Base-by-base conservation (phyloP, 2,329 filamentous ascomycete species). In the Pseudogymnoascus destructans region DNA sequence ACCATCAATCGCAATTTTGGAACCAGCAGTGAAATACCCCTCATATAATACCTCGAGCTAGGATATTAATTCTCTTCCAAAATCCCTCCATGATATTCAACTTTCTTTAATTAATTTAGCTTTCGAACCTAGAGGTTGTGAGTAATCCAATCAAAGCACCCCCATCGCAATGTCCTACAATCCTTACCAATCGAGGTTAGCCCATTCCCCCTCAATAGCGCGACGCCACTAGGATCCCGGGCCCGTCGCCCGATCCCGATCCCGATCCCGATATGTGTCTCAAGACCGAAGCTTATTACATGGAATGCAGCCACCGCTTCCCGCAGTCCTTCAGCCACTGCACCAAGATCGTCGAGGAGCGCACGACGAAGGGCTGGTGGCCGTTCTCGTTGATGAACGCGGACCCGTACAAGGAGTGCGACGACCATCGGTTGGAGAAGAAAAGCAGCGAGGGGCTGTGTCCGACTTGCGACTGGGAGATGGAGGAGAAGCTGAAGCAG, bases 271-370 rank as follows among this genome's bases (percentile, higher is more conserved):
- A 27, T 11, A 52, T 52, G 46, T 52, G 46, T 52, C 46, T 52
- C 46, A 52, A 30, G 25, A 52, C 46, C 8, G 46, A 52, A 30
- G 46, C 46, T 52, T 52, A 52, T 52, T 52, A 52, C 46, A 19
- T 11, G 46, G 46, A 30, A 11, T 52, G 46, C 46, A 30, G n/a
- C 10, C 46, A 52, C 46, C 46, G 46, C n/a, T 52, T 52, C 25
- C 46, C 46, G 1, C n/a, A 17, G 25, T 30, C 46, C 25, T 52
- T 52, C 46, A 30, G 25, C 9, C 46, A 52, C 25, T 52, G 46
- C 25, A 52, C 46, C 9, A 52, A 30, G 25, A 52, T 52, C 30
- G 30, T 52, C n/a, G 46, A 52, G 25, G 46, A 52, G 46, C 46
- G 46, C 5, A 19, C 46, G 46, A 52, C 46, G 15, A 52, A n/a